A percentile compares a stretch with the other conserved stretches of the same genome.
Conservation (phyloP, 2,329 filamentous ascomycete genomes). For the Didymella glomerata region DNA sequence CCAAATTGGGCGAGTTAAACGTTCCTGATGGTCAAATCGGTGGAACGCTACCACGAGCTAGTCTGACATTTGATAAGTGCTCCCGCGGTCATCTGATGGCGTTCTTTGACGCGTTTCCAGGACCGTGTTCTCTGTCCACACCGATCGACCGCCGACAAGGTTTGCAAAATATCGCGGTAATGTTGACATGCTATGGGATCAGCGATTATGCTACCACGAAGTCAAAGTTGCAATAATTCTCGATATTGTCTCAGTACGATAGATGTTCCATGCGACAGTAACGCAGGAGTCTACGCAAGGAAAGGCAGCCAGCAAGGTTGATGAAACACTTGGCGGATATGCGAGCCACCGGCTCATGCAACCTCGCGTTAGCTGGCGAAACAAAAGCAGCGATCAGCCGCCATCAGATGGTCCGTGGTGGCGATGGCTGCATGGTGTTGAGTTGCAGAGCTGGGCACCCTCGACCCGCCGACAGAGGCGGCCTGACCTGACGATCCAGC, state of each 20-base stretch:
- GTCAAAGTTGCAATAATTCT: slow-evolving; percentile 6
- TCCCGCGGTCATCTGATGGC: slow-evolving; percentile 25
- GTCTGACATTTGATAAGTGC: slow-evolving; percentile 14
- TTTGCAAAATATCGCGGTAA: slow-evolving; percentile 7
- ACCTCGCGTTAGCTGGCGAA: slow-evolving; percentile 29
- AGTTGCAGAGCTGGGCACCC: slow-evolving; percentile 30
- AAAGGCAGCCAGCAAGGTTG: slow-evolving; percentile 13
- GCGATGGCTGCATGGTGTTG: slow-evolving; percentile 45
- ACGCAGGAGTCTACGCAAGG: slow-evolving; percentile 15
- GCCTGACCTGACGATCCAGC: slow-evolving; percentile 5
- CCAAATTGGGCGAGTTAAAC: slow-evolving; percentile 16
- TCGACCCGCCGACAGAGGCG: slow-evolving; percentile 15
- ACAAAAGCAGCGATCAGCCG: slow-evolving; percentile 31
- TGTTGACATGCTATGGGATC: slow-evolving; percentile 9
- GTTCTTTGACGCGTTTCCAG: slow-evolving; percentile 17
- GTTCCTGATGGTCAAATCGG: slow-evolving; percentile 17
- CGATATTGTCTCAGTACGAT: slow-evolving; percentile 7
- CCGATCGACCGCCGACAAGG: slow-evolving; percentile 10
- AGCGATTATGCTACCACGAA: slow-evolving; percentile 4
- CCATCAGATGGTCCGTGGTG: slow-evolving; percentile 29
- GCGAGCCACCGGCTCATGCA: slow-evolving; percentile 30
- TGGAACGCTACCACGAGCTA: slow-evolving; percentile 22
- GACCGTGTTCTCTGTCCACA: slow-evolving; percentile 10
- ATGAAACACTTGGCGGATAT: slow-evolving; percentile 19
- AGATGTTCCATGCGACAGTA: slow-evolving; percentile 4